A percentile compares a stretch with the other conserved stretches of the same genome.
phyloP scores from a whole-genome alignment of 768 basidiomycete species.

The Cyclocybe cylindracea region DNA sequence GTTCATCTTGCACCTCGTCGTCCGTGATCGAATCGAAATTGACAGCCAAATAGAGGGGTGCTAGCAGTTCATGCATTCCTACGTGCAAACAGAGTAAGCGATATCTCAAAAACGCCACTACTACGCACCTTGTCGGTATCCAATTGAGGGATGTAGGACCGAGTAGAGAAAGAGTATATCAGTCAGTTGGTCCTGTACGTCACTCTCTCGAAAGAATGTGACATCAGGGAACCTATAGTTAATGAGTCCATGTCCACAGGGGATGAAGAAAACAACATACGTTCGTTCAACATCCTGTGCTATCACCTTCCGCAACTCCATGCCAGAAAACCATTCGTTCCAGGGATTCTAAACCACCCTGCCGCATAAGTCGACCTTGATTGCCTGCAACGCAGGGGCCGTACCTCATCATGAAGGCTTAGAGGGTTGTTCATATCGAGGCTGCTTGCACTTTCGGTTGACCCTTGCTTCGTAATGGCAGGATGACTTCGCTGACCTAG shows the following conservation, averaged over 20 bases:
- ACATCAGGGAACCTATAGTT: conserved; percentile 93
- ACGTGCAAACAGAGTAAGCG: background rate
- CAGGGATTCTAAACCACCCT: conserved; percentile 75
- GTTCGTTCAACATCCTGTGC: conserved; percentile 95
- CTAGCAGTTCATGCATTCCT: conserved; percentile 98
- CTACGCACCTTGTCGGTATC: conserved; percentile 78
- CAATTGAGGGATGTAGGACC: conserved; percentile 74
- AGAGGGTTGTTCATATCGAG: conserved; percentile 80
- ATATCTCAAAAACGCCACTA: too few species aligned
- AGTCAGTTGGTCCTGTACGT: conserved; percentile 78
- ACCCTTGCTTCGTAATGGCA: conserved; percentile 29
- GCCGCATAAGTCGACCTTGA: background rate
- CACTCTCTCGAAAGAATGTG: conserved; percentile 76
- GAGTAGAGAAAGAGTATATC: conserved; percentile 89
- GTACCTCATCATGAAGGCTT: conserved; percentile 77
- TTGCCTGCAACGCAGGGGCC: background rate
- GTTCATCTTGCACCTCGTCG: conserved; percentile 22
- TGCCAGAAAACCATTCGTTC: conserved; percentile 89
- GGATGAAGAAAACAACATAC: conserved; percentile 35
- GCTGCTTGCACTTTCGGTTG: conserved; percentile 36
- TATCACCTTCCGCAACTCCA: conserved; percentile 89
- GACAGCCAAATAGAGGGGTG: conserved; percentile 80
- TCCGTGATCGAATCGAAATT: conserved; percentile 77
- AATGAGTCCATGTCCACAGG: background rate
- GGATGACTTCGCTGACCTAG: conserved; percentile 8